Conservation (phyloP, 768 basidiomycete genomes). For the Collybia sordida region DNA sequence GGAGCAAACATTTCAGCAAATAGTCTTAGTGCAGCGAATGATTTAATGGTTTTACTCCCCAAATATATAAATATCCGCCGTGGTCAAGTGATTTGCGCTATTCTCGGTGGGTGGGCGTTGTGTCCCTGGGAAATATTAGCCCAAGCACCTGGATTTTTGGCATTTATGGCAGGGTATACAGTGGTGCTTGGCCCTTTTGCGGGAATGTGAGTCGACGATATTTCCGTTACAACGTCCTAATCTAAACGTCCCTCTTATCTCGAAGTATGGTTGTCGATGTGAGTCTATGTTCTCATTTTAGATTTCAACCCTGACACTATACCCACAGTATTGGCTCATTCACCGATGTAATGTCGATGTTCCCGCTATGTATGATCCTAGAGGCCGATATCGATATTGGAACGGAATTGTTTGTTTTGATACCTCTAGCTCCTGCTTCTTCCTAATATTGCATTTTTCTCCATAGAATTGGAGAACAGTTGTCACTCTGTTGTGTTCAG, state of each 20-base stretch:
- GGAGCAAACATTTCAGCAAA: conserved; percentile 81
- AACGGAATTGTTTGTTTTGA: conserved; percentile 63
- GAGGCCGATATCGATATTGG: conserved; percentile 78
- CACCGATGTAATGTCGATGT: conserved; percentile 74
- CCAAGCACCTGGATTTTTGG: conserved; percentile 64
- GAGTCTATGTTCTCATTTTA: conserved; percentile 9
- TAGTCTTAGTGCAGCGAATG: conserved; percentile 70
- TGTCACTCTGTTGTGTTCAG: conserved; percentile 63
- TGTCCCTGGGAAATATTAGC: conserved; percentile 85
- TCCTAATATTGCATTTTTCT: not conserved
- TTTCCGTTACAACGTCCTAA: not conserved
- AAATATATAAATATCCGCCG: conserved; percentile 79
- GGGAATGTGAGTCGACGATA: conserved; percentile 53
- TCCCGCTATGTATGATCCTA: conserved; percentile 79
- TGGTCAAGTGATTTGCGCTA: conserved; percentile 75
- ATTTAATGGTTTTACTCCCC: conserved; percentile 78
- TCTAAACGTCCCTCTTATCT: not conserved
- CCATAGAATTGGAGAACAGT: conserved; percentile 85
- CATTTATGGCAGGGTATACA: conserved; percentile 82
- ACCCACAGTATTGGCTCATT: conserved; percentile 70
- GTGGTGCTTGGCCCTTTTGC: conserved; percentile 87
- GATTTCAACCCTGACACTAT: not conserved
- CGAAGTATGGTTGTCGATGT: conserved; percentile 48
- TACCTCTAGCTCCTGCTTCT: not conserved
- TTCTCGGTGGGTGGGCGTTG: conserved; percentile 84